Percentiles rank a stretch among this genome's conserved stretches.
These are phyloP conservation scores for Dryas drummondii DNA, from an alignment of 306 rosid genomes.

Conservation along the genomic window DNA sequence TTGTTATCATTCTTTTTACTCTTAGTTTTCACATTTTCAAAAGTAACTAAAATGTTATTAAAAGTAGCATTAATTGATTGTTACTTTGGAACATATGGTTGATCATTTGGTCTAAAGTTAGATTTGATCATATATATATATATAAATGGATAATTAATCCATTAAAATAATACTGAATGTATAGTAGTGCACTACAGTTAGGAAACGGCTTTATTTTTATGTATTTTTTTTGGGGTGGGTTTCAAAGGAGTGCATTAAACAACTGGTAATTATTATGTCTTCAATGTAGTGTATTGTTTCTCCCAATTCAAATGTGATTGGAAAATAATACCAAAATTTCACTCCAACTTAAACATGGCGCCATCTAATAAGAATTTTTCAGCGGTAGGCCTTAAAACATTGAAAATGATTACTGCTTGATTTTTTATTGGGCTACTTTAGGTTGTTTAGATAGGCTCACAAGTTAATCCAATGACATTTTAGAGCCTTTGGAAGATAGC, in stretches of 20 bases:
- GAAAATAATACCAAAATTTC: not conserved
- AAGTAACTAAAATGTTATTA: not conserved
- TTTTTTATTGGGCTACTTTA: no score
- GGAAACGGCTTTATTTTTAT: not conserved
- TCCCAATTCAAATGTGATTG: not conserved
- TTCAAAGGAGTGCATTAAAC: not conserved
- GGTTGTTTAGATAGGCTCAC: no score
- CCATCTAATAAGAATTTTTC: not conserved
- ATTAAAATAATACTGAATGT: no score
- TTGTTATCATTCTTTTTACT: no score
- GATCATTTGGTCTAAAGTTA: not conserved
- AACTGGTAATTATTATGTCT: not conserved
- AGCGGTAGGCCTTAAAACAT: not conserved
- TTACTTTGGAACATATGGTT: not conserved
- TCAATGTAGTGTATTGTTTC: not conserved
- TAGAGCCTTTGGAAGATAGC: no score
- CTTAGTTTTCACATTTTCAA: not conserved
- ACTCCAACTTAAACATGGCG: not conserved
- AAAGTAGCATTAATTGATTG: conserved; percentile 6
- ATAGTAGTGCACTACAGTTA: not conserved
- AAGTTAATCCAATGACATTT: no score
- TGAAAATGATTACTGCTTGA: not conserved
- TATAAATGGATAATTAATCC: not conserved
- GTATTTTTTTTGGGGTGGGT: not conserved
- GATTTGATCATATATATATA: not conserved